Evolutionary conservation across 352 stramenopile species (phyloP).

Genomic region (Phytophthora pluvialis): DNA sequence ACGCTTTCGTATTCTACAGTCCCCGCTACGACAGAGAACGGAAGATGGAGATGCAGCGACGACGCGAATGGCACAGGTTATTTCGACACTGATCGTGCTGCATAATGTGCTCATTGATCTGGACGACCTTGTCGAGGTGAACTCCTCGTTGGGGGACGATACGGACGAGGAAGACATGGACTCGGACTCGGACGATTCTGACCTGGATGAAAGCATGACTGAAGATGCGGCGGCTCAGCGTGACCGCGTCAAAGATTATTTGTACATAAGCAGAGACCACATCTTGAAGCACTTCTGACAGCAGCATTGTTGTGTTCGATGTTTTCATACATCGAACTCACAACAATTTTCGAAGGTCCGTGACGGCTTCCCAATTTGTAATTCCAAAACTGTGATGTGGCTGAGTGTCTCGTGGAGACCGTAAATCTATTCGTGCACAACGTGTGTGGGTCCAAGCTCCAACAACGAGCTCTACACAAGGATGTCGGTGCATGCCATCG

Average conservation of each 20-base stretch:
- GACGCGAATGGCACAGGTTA: slow-evolving; percentile 33
- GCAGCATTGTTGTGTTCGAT: neutral
- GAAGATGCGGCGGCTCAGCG: slow-evolving; percentile 7
- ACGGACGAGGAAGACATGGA: slow-evolving; percentile 35
- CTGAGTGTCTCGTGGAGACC: no score
- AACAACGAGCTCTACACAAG: neutral
- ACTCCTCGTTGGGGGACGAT: slow-evolving; percentile 25
- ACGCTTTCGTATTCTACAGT: slow-evolving; percentile 30
- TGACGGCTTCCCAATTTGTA: neutral
- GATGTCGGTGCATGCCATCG: neutral
- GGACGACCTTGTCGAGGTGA: slow-evolving; percentile 19
- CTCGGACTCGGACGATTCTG: slow-evolving; percentile 20
- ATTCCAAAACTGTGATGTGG: neutral
- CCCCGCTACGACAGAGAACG: slow-evolving; percentile 22
- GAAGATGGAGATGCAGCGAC: slow-evolving; percentile 29
- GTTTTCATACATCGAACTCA: neutral
- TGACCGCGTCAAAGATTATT: slow-evolving; percentile 26
- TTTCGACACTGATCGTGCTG: slow-evolving; percentile 24
- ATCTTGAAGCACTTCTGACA: slow-evolving; percentile 21
- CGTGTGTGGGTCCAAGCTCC: neutral
- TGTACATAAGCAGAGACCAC: slow-evolving; percentile 19
- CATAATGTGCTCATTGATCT: slow-evolving; percentile 31
- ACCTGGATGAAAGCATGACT: slow-evolving; percentile 26
- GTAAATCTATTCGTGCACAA: neutral
- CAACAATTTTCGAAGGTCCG: neutral